Base-by-base conservation (phyloP, 192 early-diverging fungal species). In the Endogone sp. region DNA sequence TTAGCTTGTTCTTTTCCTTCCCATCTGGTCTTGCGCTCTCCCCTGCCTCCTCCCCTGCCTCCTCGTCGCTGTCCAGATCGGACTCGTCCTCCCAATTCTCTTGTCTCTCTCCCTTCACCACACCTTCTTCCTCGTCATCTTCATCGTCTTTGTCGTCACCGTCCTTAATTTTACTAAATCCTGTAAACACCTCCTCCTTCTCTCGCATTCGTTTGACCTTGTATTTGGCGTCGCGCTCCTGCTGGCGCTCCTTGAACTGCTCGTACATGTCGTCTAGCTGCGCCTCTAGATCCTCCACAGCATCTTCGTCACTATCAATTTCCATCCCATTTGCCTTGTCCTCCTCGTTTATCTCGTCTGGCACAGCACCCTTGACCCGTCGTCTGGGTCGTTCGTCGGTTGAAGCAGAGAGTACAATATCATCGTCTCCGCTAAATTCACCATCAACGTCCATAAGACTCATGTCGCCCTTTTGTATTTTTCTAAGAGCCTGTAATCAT, bases 151-250 rank as follows among this genome's bases (percentile, higher is more conserved):
- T 87, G 64, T 85, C 83, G 44, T 83, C 82, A 8, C 74, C 80
- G 32, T 82, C 81, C 64, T 83, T 77, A 58, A 84, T 80, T 25
- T 68, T 72, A 62, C 86, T 78, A 62, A 88, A 87, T 2, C 88
- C 89, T 25, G 80, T 83, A 82, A 88, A 90, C 66, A 90, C 88
- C 26, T 86, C 87, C 66, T 92, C 80, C 13, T 86, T 86, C 21
- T 92, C 85, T 24, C 87, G 80, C 66, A 79, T 81, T 67, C 88
- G 84, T 69, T 89, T 85, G 55, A 92, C 93, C 63, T 84, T 82
- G 63, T 82, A 79, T 71, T 88, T 90, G 16, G 94, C 90, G 76
- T 98, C 88, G 3, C 82, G 85, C 67, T 94, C 86, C 30, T 85
- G 74, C 77, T 87, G 88, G 58, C 88, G 90, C 60, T 89, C 84